A percentile compares a stretch with the other conserved stretches of the same genome.
These are phyloP conservation scores for Cornus controversa DNA, from an alignment of 148 eudicot genomes.

Conservation along the genomic window DNA sequence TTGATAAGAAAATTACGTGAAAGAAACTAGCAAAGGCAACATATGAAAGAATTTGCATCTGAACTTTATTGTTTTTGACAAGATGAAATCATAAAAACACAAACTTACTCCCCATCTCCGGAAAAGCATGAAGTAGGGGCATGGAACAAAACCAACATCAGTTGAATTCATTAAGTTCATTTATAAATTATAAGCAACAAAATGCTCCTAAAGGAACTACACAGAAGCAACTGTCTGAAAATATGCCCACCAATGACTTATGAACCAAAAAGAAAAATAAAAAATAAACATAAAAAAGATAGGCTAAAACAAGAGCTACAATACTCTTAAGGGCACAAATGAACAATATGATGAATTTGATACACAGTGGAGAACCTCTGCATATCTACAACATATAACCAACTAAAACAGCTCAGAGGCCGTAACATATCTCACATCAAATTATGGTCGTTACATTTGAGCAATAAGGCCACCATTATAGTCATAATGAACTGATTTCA, in stretches of 20 bases:
- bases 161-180: not conserved
- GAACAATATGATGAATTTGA: not conserved
- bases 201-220: too few species aligned
- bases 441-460: not conserved
- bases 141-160: not conserved
- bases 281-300: too few species aligned
- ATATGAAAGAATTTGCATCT: constrained; percentile 6
- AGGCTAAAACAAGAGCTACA: too few species aligned
- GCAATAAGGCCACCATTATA: not conserved
- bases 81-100: not conserved
- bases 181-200: not conserved
- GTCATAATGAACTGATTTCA: not conserved
- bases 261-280: too few species aligned
- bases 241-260: too few species aligned
- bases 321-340: too few species aligned
- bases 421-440: not conserved
- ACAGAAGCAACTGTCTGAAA: too few species aligned
- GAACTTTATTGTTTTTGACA: not conserved
- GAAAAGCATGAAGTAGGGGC: not conserved
- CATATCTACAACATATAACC: not conserved
- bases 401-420: not conserved
- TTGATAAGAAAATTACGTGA: not conserved
- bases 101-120: not conserved
- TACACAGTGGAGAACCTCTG: not conserved
- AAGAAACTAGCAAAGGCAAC: not conserved